Base-by-base conservation (phyloP, 2,329 filamentous ascomycete species). In the Pseudocercospora eumusae region DNA sequence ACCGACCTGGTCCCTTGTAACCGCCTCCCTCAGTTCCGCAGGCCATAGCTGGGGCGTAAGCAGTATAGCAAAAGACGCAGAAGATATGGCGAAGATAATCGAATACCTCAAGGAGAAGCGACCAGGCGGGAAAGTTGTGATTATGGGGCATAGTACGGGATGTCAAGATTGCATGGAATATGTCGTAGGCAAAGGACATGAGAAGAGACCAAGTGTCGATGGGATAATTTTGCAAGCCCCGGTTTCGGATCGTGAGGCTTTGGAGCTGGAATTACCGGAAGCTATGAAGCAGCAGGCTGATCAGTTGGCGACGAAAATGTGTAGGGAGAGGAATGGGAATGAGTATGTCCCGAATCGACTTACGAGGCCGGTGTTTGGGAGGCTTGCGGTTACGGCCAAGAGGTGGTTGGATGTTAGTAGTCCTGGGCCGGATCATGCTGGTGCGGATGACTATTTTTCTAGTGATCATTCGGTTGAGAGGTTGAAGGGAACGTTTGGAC, bases 401-500 rank as follows among this genome's bases (percentile, higher is more conserved):
- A 74, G 87, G 45, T 88, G 86, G 73, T 72, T 87, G 36, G 85
- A 84, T 52, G 76, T 90, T 6, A 78, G 82, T 0, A 83, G 81
- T 21, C 84, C 84, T 0, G 79, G 78, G 18, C 84, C 84, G 0
- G 78, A 80, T 52, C 75, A 80, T 56, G 81, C 86, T 4, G 89
- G 88, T 9, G 88, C 90, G 62, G 93, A 97, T 73, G 93, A 96
- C 73, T 91, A 90, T 72, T 96, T 96, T 77, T 93, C 89, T n/a
- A 87, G 86, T 2, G 90, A 95, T 72, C 77, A 95, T n/a, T 75
- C 79, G 0, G 82, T 85, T 45, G 80, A 84, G 31, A 79, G 81
- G 18, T 78, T 92, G 6, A 71, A 75, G 23, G 74, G 74, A 13
- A 88, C 88, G n/a, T 96, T 93, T 83, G 83, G 86, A 3, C 78